Evolutionary conservation across 2,329 filamentous ascomycete genomes (phyloP), one percentile per base, ranked within the genome.

Genomic region (Bipolaris oryzae): DNA sequence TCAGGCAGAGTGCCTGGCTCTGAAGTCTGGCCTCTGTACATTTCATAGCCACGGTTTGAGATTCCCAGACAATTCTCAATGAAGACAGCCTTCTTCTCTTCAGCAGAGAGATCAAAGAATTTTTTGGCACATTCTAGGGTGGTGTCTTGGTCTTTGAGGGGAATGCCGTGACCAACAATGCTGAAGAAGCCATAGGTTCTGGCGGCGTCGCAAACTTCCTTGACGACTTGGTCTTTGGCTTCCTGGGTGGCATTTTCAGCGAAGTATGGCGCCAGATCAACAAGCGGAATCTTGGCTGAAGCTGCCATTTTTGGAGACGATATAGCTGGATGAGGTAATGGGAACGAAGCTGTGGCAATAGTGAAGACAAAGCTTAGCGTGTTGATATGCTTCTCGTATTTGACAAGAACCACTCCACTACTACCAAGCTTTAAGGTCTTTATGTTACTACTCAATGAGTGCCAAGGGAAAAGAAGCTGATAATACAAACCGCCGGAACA

Each of bases 131-230:
- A 46, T 11, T 56, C 45, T 1, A 65, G 21, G 13, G 56, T 25
- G 1, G 34, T 41, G 0, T 53, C 9, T 20, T 60, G 62, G 6
- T 55, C 25, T 13, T 44, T n/a, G 3, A 54, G 15, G 33, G 60
- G 55, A 15, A 65, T 61, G 31, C 55, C 55, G 25, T 65, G 62
- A 23, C 62, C 60, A 5, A 46, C 41, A 16, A 57, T 48, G n/a
- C 55, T 55, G 55, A 65, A 62, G 37, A 65, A 65, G 18, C 62
- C 62, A 53, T 55, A 65, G 3, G 31, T 35, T 21, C 11, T 34
- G 16, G 16, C n/a, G 11, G 44, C 44, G 7, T 46, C 5, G 31
- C 16, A 21, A 4, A 46, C 18, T 2, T 20, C 31, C 7, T 20
- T 21, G 13, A 46, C 20, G 18, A 46, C 44, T 18, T 23, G 16